phyloP scores from a whole-genome alignment of 768 basidiomycete species.

The Rhodotorula sphaerocarpa region DNA sequence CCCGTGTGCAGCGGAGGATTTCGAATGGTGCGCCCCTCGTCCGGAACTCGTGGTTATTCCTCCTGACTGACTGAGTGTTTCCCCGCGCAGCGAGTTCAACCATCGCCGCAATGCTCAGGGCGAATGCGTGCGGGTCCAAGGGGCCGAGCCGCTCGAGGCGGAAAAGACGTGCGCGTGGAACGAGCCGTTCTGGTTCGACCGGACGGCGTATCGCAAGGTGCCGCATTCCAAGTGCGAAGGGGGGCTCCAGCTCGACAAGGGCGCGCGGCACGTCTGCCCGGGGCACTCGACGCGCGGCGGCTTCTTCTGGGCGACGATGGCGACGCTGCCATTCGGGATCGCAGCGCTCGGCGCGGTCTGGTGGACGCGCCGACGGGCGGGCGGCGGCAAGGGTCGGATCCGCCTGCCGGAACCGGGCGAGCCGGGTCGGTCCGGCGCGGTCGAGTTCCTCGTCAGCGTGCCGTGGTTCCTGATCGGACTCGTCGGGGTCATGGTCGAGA shows the following conservation, averaged over 20 bases:
- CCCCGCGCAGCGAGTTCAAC: conserved; percentile 76
- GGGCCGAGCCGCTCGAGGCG: conserved; percentile 53
- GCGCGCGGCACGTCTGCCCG: conserved; percentile 66
- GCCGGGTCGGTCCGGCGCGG: conserved; percentile 1
- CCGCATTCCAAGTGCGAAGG: conserved; percentile 79
- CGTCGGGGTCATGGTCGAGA: conserved; percentile 29
- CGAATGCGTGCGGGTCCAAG: conserved; percentile 68
- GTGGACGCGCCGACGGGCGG: conserved; percentile 61
- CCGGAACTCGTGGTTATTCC: neutral
- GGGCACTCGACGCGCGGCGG: conserved; percentile 52
- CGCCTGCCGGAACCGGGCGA: conserved; percentile 37
- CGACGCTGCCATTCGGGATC: conserved; percentile 67
- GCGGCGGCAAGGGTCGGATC: conserved; percentile 55
- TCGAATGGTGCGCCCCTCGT: conserved; percentile 72
- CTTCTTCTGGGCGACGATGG: conserved; percentile 74
- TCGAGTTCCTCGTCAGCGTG: conserved; percentile 24
- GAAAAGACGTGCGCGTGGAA: conserved; percentile 57
- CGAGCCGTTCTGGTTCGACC: conserved; percentile 83
- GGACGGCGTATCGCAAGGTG: conserved; percentile 83
- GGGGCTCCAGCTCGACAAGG: conserved; percentile 69
- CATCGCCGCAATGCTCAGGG: conserved; percentile 60
- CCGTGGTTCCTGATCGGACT: conserved; percentile 32
- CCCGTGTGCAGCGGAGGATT: conserved; percentile 63
- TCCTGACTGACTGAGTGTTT: neutral
- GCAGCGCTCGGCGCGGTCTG: conserved; percentile 70